These are phyloP conservation scores for Pharnaceum exiguum DNA, from an alignment of 148 eudicot genomes.

Conservation along the genomic window DNA sequence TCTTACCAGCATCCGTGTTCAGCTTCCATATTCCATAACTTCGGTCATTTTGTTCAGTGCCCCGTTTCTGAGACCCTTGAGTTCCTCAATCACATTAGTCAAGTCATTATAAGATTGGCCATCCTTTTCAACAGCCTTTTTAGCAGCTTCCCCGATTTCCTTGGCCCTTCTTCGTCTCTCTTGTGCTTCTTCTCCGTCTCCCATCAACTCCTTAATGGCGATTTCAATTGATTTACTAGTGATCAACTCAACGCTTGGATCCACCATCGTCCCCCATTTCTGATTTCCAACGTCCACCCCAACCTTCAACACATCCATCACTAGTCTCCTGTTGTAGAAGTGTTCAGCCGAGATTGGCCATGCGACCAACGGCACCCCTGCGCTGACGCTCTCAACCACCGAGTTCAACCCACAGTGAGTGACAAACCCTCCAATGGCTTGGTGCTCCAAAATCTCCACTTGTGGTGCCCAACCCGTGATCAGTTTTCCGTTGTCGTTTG, in stretches of 20 bases:
- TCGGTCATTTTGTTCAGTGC: too few species aligned
- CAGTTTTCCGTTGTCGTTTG: too few species aligned
- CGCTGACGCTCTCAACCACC: not conserved
- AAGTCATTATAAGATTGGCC: constrained; percentile 15
- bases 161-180: not conserved
- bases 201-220: constrained; percentile 8
- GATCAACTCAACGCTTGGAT: not conserved
- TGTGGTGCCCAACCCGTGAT: not conserved
- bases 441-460: not conserved
- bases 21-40: too few species aligned
- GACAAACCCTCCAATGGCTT: not conserved
- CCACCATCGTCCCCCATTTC: constrained; percentile 7
- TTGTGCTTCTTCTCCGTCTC: constrained; percentile 3
- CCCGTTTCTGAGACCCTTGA: too few species aligned
- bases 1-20: too few species aligned
- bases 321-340: constrained; percentile 5
- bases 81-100: constrained; percentile 4
- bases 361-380: constrained; percentile 3
- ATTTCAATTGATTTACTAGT: constrained; percentile 1
- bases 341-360: constrained; percentile 19
- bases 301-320: constrained; percentile 4
- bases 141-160: not conserved
- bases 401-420: not conserved
- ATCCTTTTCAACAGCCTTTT: constrained; percentile 7
- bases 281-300: constrained; percentile 15